These are phyloP conservation scores for Solanum lignicaule DNA, from an alignment of 257 asterid species.

Conservation along the genomic window DNA sequence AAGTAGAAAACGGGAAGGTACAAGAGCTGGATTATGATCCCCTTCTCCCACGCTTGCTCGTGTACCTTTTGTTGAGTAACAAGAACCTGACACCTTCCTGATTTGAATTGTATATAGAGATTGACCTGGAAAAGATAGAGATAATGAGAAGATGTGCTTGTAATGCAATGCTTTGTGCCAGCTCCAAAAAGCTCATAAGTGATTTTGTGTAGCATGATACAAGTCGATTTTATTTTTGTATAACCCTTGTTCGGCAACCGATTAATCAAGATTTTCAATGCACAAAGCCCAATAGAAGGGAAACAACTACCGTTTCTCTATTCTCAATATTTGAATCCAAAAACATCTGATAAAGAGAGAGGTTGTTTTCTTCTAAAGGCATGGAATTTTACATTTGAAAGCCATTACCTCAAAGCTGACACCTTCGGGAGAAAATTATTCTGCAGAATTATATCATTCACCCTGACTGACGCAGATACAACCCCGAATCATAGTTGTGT, in stretches of 20 bases:
- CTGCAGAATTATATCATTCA: neutral
- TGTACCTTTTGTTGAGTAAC: neutral
- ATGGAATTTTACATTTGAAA: neutral
- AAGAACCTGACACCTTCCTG: neutral
- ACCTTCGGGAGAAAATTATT: neutral
- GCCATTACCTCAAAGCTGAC: neutral
- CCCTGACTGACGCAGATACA: conserved; percentile 5
- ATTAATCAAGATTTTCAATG: neutral
- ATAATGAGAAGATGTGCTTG: neutral
- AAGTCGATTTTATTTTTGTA: neutral
- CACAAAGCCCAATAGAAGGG: neutral
- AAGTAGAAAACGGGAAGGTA: neutral
- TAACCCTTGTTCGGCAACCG: neutral
- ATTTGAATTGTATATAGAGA: neutral
- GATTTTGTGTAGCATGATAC: neutral
- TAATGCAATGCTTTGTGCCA: neutral
- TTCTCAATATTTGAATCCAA: neutral
- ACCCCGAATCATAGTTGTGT: conserved; percentile 10
- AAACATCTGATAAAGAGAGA: neutral
- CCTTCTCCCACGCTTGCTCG: neutral
- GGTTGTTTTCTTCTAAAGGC: neutral
- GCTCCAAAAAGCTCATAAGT: neutral
- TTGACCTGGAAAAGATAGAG: neutral
- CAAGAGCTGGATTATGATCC: neutral
- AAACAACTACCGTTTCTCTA: neutral